These are phyloP conservation scores for Fagus crenata DNA, from an alignment of 306 rosid genomes.

Conservation along the genomic window DNA sequence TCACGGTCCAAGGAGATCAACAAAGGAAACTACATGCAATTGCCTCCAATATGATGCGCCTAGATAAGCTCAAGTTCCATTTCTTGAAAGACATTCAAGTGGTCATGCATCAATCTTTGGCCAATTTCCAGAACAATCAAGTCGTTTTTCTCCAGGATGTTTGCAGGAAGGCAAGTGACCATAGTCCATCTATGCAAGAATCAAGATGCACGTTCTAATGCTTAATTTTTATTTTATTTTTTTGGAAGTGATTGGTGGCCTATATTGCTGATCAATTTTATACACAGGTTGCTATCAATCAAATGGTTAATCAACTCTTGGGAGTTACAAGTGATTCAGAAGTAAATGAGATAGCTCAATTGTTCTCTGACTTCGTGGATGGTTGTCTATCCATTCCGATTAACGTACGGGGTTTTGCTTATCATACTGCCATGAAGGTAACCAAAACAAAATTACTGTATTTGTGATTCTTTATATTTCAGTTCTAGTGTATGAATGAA, in stretches of 20 bases:
- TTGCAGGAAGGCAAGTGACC: constrained; percentile 68
- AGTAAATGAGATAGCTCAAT: constrained; percentile 68
- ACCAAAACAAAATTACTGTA: background rate
- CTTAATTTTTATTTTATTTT: background rate
- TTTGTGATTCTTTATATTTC: background rate
- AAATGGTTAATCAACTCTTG: constrained; percentile 83
- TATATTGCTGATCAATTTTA: background rate
- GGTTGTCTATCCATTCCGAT: constrained; percentile 85
- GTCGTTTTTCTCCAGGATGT: constrained; percentile 72
- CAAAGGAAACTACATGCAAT: constrained; percentile 83
- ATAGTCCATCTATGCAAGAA: background rate
- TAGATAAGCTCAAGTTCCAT: constrained; percentile 66
- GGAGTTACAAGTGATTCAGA: constrained; percentile 76
- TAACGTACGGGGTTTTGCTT: constrained; percentile 60
- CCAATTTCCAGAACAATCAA: constrained; percentile 54
- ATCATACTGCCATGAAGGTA: constrained; percentile 93
- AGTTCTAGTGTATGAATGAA: too few species aligned
- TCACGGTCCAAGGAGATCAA: constrained; percentile 90
- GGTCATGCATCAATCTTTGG: constrained; percentile 65
- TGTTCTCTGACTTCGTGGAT: constrained; percentile 90
- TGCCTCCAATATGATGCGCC: constrained; percentile 82
- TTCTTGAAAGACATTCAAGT: constrained; percentile 69
- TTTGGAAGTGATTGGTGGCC: background rate
- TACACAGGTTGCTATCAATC: constrained; percentile 72
- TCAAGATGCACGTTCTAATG: background rate